phyloP scores from a whole-genome alignment of 768 basidiomycete genomes.

The Russula brevipes region DNA sequence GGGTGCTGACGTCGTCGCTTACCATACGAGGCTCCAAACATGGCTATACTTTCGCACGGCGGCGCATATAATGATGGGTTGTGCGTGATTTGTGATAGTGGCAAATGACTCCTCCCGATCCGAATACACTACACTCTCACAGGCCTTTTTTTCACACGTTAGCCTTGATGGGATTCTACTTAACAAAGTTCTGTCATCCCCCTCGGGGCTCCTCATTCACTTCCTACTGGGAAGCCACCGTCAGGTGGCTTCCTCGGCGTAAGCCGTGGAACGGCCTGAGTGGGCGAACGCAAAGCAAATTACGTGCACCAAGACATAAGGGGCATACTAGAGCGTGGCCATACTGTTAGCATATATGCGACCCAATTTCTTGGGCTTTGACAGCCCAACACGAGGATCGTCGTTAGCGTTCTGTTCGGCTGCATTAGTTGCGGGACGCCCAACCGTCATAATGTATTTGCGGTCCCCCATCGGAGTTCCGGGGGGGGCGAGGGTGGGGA shows the following conservation, averaged over 20 bases:
- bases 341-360: not conserved
- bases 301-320: conserved; percentile 2
- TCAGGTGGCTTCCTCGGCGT: not conserved
- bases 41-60: conserved; percentile 10
- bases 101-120: conserved; percentile 12
- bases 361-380: not conserved
- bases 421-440: conserved; percentile 5
- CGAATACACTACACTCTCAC: not conserved
- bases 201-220: not conserved
- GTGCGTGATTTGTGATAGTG: conserved; percentile 4
- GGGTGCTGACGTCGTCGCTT: conserved; percentile 10
- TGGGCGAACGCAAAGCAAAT: not conserved
- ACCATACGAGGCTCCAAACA: not conserved
- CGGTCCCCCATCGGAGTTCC: not conserved
- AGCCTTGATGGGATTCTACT: not conserved
- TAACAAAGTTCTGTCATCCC: conserved; percentile 17
- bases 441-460: not conserved
- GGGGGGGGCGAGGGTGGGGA: not conserved
- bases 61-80: not conserved
- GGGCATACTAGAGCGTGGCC: not conserved
- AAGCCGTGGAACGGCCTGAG: not conserved
- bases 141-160: conserved; percentile 13
- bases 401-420: not conserved
- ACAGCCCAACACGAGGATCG: not conserved
- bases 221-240: not conserved